Base-by-base conservation (phyloP, 257 asterid species). In the Jacaranda mimosifolia region DNA sequence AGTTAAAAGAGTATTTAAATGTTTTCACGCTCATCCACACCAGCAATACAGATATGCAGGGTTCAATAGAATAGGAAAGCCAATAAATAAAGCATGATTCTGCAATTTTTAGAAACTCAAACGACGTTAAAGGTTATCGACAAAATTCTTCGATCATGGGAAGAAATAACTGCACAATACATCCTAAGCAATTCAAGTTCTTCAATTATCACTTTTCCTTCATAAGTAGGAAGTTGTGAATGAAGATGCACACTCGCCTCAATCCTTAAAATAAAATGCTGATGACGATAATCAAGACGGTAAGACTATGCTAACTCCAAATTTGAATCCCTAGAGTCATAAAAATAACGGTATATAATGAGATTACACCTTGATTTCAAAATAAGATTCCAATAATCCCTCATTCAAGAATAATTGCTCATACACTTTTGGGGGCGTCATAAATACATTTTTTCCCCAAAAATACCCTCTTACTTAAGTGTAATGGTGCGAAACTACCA, bases 31-130 rank as follows among this genome's bases (percentile, higher is more conserved):
- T 56, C 32, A 53, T 56, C 19, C 69, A 40, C 21, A 65, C 52
- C 59, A 12, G 21, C 39, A 43, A 52, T 7, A 14, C 39, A 6
- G 26, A 26, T 36, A 42, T 10, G 40, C 62, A 26, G 39, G 56
- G 46, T 40, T 48, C n/a, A 46, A 55, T 21, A 58, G 32, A 38
- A 77, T 7, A 58, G 10, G 62, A 21, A 32, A 77, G 7, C 40
- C 51, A 67, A 60, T 55, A 67, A 56, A 59, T 7, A 9, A 58
- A 40, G 66, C 66, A 70, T 7, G 13, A 48, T 45, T 13, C 56
- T 11, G 13, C 46, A 26, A 73, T 13, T 6, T 59, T 58, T 43
- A 72, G 13, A 40, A 11, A 13, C 19, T 42, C 9, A 42, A 65
- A 76, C 46, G 19, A 53, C 21, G 19, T 14, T 35, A 15, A 48